phyloP scores from a whole-genome alignment of 805 yeast species.

The Myxozyma neotropica region DNA sequence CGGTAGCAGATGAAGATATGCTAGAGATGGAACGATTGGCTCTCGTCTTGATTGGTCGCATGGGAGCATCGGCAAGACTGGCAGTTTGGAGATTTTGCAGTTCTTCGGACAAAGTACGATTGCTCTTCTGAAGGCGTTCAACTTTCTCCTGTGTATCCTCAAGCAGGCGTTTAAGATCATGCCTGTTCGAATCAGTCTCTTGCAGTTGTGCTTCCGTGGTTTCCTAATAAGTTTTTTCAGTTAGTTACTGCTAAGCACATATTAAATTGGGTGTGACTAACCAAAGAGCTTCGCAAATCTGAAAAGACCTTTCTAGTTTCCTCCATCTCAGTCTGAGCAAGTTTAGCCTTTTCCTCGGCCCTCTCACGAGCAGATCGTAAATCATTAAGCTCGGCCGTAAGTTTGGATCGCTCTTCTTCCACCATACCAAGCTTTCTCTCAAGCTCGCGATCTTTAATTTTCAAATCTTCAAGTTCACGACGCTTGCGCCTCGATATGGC shows the following conservation, averaged over 20 bases:
- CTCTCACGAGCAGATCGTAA: constrained; percentile 36
- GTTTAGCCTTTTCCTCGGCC: constrained; percentile 35
- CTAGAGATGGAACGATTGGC: constrained; percentile 17
- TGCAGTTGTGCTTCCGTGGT: constrained; percentile 38
- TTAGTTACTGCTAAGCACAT: neutral
- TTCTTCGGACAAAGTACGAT: constrained; percentile 42
- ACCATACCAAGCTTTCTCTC: constrained; percentile 41
- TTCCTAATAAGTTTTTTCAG: constrained; percentile 10
- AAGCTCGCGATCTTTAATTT: constrained; percentile 49
- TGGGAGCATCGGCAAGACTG: constrained; percentile 25
- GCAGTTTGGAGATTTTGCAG: constrained; percentile 38
- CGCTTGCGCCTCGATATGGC: constrained; percentile 56
- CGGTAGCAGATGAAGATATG: constrained; percentile 5
- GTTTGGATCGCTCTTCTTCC: constrained; percentile 32
- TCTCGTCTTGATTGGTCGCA: neutral
- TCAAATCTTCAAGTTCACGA: constrained; percentile 67
- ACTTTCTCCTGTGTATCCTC: constrained; percentile 44
- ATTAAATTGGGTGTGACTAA: neutral
- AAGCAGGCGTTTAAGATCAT: constrained; percentile 41
- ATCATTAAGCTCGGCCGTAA: constrained; percentile 32
- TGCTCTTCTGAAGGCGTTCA: constrained; percentile 43
- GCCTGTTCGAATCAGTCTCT: constrained; percentile 40
- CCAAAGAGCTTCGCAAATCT: constrained; percentile 37
- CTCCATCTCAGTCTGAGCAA: constrained; percentile 40
- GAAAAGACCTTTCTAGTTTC: constrained; percentile 33